Base-by-base conservation (phyloP, 2,329 filamentous ascomycete genomes). In the Cryoendolithus antarcticus region DNA sequence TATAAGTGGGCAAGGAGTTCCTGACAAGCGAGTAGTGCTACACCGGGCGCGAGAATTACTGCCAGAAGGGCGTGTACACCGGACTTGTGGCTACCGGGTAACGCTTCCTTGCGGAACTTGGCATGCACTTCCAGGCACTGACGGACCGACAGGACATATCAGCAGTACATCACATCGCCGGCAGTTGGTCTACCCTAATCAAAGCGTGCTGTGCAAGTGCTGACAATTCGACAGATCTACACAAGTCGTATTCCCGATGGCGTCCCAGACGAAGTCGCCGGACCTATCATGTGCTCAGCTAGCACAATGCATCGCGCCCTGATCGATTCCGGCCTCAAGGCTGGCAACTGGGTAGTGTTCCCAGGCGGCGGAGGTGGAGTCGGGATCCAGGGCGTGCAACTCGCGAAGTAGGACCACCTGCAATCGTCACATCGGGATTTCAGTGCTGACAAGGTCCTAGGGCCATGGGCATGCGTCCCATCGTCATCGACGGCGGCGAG, bases 251-350 rank as follows among this genome's bases (percentile, higher is more conserved):
- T 77, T 40, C 74, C 72, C 0, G 69, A 75, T 29, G 70, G 66
- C 1, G 65, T 77, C 0, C 55, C 59, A 0, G 72, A 75, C 43
- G 66, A 70, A 44, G 48, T 72, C n/a, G 74, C 73, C 2, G 75
- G 67, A 0, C 74, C 74, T 0, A 67, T 77, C 42, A 75, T 77
- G 71, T 78, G 74, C 57, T 66, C 62, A 33, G 71, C 70, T 0
- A 67, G 65, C 5, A 77, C 75, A 1, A 71, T 76, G 44, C 74
- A 77, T 52, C 65, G 70, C 2, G 70, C 72, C 2, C 58, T 78
- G 37, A 62, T 67, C 9, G 67, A 72, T 32, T 69, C 67, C 0
- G 62, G 60, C 2, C 56, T 75, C 4, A 60, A 59, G 41, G 58
- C 71, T 0, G 69, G 71, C 8, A 60, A 74, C 36, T 76, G 69